These are phyloP conservation scores for Vitis cinerea DNA, from an alignment of 164 flowering plant genomes.

Conservation along the genomic window DNA sequence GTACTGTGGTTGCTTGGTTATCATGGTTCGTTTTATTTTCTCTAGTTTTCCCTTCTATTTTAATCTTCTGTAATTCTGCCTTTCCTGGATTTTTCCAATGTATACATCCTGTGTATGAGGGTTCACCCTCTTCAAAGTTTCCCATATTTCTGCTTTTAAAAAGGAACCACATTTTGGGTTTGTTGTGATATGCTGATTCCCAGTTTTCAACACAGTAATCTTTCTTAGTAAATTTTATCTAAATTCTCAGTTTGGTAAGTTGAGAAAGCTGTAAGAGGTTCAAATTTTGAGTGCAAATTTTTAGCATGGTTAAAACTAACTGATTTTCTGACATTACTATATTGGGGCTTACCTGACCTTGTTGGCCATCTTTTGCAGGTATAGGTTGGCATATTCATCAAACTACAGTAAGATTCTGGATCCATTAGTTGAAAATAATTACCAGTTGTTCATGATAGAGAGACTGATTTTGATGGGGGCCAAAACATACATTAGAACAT, in stretches of 20 bases:
- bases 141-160: too few species aligned
- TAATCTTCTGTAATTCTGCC: too few species aligned
- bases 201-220: too few species aligned
- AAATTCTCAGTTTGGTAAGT: not conserved
- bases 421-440: slow-evolving; percentile 83
- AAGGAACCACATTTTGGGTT: too few species aligned
- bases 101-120: too few species aligned
- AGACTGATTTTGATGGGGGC: slow-evolving; percentile 85
- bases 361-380: slow-evolving; percentile 45
- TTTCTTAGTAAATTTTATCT: too few species aligned
- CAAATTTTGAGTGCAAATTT: not conserved
- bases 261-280: not conserved
- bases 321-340: not conserved
- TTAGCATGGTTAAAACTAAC: not conserved
- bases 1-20: too few species aligned
- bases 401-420: slow-evolving; percentile 80
- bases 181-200: too few species aligned
- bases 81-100: too few species aligned
- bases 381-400: slow-evolving; percentile 86
- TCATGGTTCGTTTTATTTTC: too few species aligned
- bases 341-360: slow-evolving; percentile 4
- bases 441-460: slow-evolving; percentile 90
- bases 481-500: slow-evolving; percentile 74
- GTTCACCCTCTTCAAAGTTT: too few species aligned
- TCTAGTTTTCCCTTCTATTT: too few species aligned